Conservation (phyloP, 192 early-diverging fungal species). For the Gonapodya sp. region DNA sequence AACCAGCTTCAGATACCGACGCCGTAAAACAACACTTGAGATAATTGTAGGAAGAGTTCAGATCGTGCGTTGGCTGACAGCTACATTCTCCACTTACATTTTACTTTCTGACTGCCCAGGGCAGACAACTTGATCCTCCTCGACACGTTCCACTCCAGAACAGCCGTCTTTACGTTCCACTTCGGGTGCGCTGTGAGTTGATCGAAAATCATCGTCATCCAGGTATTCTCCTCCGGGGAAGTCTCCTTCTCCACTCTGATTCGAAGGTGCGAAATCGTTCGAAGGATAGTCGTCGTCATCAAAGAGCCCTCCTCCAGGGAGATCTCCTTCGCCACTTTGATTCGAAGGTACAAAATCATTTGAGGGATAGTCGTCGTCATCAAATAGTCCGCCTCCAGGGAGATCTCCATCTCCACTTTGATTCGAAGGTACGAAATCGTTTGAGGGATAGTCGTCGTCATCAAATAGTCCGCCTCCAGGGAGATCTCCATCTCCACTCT, state of each 20-base stretch:
- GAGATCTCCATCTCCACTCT: no score
- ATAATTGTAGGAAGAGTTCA: no score
- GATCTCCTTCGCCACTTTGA: background rate
- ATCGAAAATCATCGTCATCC: no score
- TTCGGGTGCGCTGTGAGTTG: background rate
- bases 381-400: background rate
- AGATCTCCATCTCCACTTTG: background rate
- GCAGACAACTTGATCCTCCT: background rate
- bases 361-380: background rate
- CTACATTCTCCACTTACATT: background rate
- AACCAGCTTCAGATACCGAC: no score
- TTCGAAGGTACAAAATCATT: background rate
- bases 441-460: background rate
- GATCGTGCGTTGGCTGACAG: no score
- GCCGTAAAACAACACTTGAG: no score
- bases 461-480: no score
- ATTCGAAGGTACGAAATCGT: background rate
- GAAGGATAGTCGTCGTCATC: background rate
- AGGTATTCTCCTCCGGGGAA: no score
- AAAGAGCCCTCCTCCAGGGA: background rate
- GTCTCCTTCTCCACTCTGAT: background rate
- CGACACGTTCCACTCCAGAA: background rate
- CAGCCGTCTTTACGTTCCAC: background rate
- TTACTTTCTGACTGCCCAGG: background rate
- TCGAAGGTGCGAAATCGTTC: background rate